Evolutionary conservation across 805 yeast species (phyloP), one percentile per base, ranked within the genome.

Genomic region (Yamadazyma ubonensis): DNA sequence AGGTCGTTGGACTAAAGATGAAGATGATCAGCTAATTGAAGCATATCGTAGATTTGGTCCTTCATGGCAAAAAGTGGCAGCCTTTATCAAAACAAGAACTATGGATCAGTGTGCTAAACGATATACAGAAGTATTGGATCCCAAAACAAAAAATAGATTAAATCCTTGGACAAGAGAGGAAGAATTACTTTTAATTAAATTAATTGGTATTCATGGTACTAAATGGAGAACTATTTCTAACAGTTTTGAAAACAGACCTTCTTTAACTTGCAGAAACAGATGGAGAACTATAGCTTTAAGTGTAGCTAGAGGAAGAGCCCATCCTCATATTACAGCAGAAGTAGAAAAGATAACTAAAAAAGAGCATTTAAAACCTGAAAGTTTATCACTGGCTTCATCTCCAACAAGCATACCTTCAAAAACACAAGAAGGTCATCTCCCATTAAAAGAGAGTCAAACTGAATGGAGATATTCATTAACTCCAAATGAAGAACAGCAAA

Each of bases 61-160:
- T 0, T 75, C 81, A 21, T 90, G 97, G 97, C 86, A 85, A 46
- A 82, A 82, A 51, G 89, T 90, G 8, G 80, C 96, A 0, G 63
- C 71, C 36, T 81, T 76, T 38, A 84, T 90, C 9, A 76, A 78
- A 3, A 95, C 96, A 4, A 71, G 97, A 55, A 90, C 95, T 0
- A 96, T 89, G 54, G 96, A 89, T 59, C 97, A 90, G 65, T 90
- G 98, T 67, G 86, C 96, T 2, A 90, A 90, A 55, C 67, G 97
- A 52, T 90, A 86, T 57, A 79, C 82, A 11, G 97, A 90, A 54
- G 96, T 88, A 2, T 60, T 90, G 43, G 93, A 87, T 51, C 96
- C 97, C 5, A 71, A 68, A 19, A 84, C 89, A 7, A 79, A 79
- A 44, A 88, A 84, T 49, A 64, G 96, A 40, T 67, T 88, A 32